These are phyloP conservation scores for Daldinia childiae DNA, from an alignment of 495 filamentous ascomycete species.

Conservation along the genomic window DNA sequence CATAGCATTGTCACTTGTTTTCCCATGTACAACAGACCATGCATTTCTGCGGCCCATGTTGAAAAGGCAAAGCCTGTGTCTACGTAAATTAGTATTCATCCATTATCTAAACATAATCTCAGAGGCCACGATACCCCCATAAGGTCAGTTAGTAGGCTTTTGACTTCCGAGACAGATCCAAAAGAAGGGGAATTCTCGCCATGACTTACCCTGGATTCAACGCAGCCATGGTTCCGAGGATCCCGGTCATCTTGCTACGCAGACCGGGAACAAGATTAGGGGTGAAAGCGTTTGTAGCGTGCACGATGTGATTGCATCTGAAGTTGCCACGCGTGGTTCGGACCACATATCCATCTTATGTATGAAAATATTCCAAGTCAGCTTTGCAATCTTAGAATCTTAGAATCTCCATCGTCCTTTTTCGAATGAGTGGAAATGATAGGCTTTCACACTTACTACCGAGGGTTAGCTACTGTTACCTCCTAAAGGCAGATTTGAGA, in stretches of 20 bases:
- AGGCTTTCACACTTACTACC: no score
- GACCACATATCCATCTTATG: constrained; percentile 44
- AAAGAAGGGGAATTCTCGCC: background rate
- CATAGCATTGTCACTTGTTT: constrained; percentile 52
- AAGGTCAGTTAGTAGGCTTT: background rate
- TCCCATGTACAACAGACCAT: constrained; percentile 49
- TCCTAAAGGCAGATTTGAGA: no score
- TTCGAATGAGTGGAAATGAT: no score
- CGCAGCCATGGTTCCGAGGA: constrained; percentile 59
- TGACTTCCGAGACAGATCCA: background rate
- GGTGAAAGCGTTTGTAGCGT: constrained; percentile 60
- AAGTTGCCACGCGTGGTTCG: constrained; percentile 51
- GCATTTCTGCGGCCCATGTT: constrained; percentile 21
- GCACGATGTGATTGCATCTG: constrained; percentile 54
- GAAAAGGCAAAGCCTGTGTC: constrained; percentile 10
- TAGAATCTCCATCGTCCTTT: no score
- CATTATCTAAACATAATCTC: background rate
- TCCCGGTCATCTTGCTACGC: constrained; percentile 54
- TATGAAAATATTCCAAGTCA: no score
- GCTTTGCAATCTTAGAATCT: no score
- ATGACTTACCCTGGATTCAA: constrained; percentile 44
- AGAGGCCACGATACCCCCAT: background rate
- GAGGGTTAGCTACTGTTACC: no score
- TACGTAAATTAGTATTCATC: background rate
- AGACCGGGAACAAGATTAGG: constrained; percentile 58